Evolutionary conservation across 2,329 filamentous ascomycete species (phyloP), one percentile per base, ranked within the genome.

Genomic region (Pseudogymnoascus sp.): DNA sequence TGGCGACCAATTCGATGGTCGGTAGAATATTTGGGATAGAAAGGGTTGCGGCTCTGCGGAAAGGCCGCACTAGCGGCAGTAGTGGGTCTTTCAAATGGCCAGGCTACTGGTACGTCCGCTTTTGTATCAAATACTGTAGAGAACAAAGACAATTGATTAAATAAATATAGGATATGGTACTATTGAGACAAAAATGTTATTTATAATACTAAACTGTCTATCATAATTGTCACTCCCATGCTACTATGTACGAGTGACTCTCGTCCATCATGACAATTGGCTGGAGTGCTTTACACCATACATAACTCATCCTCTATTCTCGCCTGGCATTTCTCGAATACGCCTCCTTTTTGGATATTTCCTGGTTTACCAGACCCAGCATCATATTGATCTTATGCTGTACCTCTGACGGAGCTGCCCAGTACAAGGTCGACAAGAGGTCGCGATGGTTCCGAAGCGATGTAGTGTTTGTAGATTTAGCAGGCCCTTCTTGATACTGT

Each of bases 371-470:
- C 2, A 89, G 77, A 62, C 82, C 78, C 70, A 87, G 82, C 10
- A 89, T 79, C 19, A 84, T 75, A 62, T 80, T 78, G 1, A 82
- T 73, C 5, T 77, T 77, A 3, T 83, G 84, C 6, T 85, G 79
- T 59, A 84, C 69, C 2, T 81, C 79, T 1, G 78, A 70, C 7
- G 86, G 85, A 1, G 83, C 79, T 5, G 82, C 83, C 85, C 85
- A 89, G 70, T 84, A 89, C 4, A 89, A 76, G 0, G 85, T 87
- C 66, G 83, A 85, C 3, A 89, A 77, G 43, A 89, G 79, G 71
- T 89, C 86, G 64, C 89, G 86, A 65, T 89, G 87, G 65, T 89
- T 89, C 63, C 86, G 78, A 46, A 89, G 74, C 4, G 85, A 84
- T 3, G 84, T 84, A 53, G 89, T 76, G 59, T 89, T 86, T 38